These are phyloP conservation scores for Kluyveromyces siamensis DNA, from an alignment of 805 yeast genomes.

Conservation along the genomic window DNA sequence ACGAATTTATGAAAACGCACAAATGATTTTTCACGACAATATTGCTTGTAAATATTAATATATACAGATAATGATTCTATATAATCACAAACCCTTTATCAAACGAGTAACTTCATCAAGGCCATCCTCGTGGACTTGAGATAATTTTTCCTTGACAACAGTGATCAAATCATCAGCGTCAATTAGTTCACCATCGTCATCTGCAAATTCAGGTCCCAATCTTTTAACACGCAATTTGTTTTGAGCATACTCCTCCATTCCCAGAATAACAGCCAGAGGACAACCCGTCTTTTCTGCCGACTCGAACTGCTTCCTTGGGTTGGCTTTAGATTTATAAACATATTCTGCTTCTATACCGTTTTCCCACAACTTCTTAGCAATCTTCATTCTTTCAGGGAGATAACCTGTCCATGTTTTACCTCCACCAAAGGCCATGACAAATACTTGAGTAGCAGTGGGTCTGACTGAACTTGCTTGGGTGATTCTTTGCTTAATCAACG, in stretches of 20 bases:
- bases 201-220: conserved; percentile 79
- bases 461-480: conserved; percentile 55
- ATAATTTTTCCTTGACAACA: conserved; percentile 41
- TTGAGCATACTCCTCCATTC: conserved; percentile 79
- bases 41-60: conserved; percentile 1
- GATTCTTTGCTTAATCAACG: conserved; percentile 72
- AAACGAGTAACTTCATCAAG: conserved; percentile 57
- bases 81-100: conserved; percentile 40
- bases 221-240: conserved; percentile 81
- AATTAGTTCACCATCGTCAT: conserved; percentile 80
- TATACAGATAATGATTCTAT: neutral
- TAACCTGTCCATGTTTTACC: conserved; percentile 95
- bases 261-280: conserved; percentile 82
- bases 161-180: conserved; percentile 50
- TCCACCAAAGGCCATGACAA: conserved; percentile 97
- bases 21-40: neutral
- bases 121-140: conserved; percentile 45
- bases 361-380: conserved; percentile 77
- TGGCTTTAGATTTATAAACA: conserved; percentile 86
- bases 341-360: conserved; percentile 88
- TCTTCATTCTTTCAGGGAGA: conserved; percentile 81
- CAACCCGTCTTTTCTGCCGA: conserved; percentile 95
- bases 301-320: conserved; percentile 92
- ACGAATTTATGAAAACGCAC: conserved; percentile 3
- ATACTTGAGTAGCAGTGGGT: conserved; percentile 86